Evolutionary conservation across 208 protist genomes (phyloP).

Genomic region (Giardia muris): DNA sequence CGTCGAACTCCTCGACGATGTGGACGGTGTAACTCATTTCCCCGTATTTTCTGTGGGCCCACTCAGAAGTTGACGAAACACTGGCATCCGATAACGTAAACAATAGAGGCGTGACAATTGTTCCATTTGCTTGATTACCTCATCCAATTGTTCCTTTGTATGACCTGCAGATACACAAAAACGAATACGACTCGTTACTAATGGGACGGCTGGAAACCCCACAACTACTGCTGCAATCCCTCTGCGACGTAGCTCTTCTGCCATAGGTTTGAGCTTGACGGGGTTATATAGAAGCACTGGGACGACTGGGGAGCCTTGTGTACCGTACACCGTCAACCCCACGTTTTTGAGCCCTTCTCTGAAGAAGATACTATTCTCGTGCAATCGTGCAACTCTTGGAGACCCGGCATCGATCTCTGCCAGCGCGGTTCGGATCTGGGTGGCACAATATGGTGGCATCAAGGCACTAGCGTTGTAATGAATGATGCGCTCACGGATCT

Average conservation of each 20-base stretch:
- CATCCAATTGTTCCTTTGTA: constrained; percentile 45
- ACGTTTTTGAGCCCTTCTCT: constrained; percentile 36
- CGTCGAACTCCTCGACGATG: neutral
- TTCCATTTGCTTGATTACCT: neutral
- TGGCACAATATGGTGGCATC: constrained; percentile 62
- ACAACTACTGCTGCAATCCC: constrained; percentile 79
- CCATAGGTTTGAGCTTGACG: constrained; percentile 64
- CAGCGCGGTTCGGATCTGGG: constrained; percentile 65
- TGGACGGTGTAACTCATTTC: neutral
- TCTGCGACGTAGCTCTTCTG: constrained; percentile 59
- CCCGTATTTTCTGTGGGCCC: neutral
- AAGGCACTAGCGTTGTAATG: constrained; percentile 55
- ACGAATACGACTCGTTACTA: constrained; percentile 62
- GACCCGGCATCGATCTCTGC: neutral
- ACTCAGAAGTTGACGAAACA: too few relatives aligned
- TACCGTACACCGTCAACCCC: constrained; percentile 55
- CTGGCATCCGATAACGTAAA: neutral
- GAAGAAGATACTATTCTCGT: constrained; percentile 34
- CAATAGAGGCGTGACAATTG: neutral
- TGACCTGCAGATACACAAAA: constrained; percentile 72
- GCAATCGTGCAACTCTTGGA: constrained; percentile 24
- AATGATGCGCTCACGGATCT: constrained; percentile 55
- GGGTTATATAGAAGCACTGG: constrained; percentile 77
- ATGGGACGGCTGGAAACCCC: constrained; percentile 79
- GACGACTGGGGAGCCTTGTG: constrained; percentile 73